Base-by-base conservation (phyloP, 1,284 basidiomycete genomes). In the Pisolithus thermaeus region DNA sequence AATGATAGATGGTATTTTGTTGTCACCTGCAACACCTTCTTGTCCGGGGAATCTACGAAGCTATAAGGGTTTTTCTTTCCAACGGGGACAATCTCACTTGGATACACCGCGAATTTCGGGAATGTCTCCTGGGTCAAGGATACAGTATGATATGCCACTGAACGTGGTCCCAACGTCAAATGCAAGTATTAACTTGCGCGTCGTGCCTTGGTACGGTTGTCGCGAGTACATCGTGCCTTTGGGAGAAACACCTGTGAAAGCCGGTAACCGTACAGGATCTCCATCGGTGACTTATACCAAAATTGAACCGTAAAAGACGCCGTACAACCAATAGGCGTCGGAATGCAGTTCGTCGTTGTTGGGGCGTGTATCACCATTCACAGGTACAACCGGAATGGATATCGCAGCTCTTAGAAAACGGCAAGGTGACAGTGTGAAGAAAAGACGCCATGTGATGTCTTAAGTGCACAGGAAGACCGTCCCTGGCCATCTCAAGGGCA, bases 91-190 rank as follows among this genome's bases (percentile, higher is more conserved):
- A 6, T 7, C 55, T 46, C 22, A 73, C 76, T 68, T 68, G 1
- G 69, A 70, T n/a, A 81, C 73, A 1, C 66, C 67, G 20, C 64
- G 65, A 22, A 75, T 73, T 37, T 69, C 61, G 0, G 78, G 77
- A 7, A 72, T 57, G 37, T 72, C 64, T 4, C 76, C 75, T 18
- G 77, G 77, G 42, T 74, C 71, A 16, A 74, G 64, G 36, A 75
- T 59, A 18, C 66, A 61, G 53, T 78, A 80, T 0, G 76, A 73
- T 4, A 74, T 65, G 1, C 77, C 77, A 41, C 76, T 78, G 52
- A 67, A 79, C 0, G 77, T 79, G 0, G 76, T 79, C 0, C 78
- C 78, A 0, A 79, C 59, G 52, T 79, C 78, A 27, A 80, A 71
- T 0, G 74, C 76, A 7, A 80, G 53, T 11, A 78, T 66, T 4